Conservation (phyloP, 352 stramenopile genomes). For the Labyrinthula sp. region DNA sequence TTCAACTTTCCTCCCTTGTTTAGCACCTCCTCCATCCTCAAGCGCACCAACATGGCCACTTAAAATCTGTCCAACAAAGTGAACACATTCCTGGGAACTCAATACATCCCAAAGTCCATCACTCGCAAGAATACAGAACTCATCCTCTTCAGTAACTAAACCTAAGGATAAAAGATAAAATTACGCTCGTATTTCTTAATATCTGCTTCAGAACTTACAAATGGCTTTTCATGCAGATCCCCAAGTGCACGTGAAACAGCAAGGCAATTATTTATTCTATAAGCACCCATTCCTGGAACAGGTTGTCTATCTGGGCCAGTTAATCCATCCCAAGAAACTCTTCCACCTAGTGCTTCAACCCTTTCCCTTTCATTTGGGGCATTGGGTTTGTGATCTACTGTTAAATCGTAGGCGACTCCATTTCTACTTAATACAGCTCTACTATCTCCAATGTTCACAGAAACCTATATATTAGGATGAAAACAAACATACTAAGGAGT, state of each 20-base stretch:
- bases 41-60: slow-evolving; percentile 47
- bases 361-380: slow-evolving; percentile 43
- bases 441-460: slow-evolving; percentile 76
- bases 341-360: slow-evolving; percentile 46
- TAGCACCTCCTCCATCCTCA: slow-evolving; percentile 47
- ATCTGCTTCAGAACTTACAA: slow-evolving; percentile 40
- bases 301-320: slow-evolving; percentile 32
- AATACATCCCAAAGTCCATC: slow-evolving; percentile 81
- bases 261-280: slow-evolving; percentile 69
- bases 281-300: slow-evolving; percentile 58
- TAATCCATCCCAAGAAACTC: slow-evolving; percentile 36
- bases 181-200: slow-evolving; percentile 22
- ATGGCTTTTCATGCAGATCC: slow-evolving; percentile 58
- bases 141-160: slow-evolving; percentile 46
- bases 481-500: too few relatives aligned
- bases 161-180: neutral
- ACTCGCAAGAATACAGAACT: slow-evolving; percentile 72
- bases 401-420: slow-evolving; percentile 43
- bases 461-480: too few relatives aligned
- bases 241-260: slow-evolving; percentile 64
- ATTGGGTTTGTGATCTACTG: slow-evolving; percentile 50
- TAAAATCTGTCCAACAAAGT: slow-evolving; percentile 65
- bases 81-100: slow-evolving; percentile 60
- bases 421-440: slow-evolving; percentile 66
- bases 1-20: slow-evolving; percentile 48